Evolutionary conservation across 192 early-diverging fungal genomes (phyloP).

Genomic region (Coemansia sp.): DNA sequence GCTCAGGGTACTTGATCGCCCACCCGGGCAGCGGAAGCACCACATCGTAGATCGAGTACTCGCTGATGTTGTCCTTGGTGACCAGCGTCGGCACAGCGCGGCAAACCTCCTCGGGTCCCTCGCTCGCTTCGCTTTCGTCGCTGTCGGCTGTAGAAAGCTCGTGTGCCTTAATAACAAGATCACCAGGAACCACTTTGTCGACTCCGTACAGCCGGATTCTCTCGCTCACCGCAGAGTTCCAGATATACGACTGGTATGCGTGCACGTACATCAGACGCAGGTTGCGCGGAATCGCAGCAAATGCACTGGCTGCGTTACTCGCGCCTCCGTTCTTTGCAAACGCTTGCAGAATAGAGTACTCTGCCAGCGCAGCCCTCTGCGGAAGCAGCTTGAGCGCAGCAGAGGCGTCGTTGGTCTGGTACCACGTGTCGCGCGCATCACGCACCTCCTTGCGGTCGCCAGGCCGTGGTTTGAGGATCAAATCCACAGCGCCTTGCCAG

Average conservation of each 20-base stretch:
- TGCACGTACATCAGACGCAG: slow-evolving; percentile 92
- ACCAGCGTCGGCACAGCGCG: slow-evolving; percentile 55
- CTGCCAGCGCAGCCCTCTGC: slow-evolving; percentile 61
- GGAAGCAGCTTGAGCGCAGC: slow-evolving; percentile 70
- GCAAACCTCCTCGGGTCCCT: slow-evolving; percentile 21
- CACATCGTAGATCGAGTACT: slow-evolving; percentile 84
- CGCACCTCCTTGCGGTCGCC: slow-evolving; percentile 67
- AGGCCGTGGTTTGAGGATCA: slow-evolving; percentile 80
- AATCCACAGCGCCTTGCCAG: slow-evolving; percentile 71
- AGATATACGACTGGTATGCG: slow-evolving; percentile 92
- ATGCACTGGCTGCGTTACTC: slow-evolving; percentile 61
- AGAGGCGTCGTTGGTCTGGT: slow-evolving; percentile 58
- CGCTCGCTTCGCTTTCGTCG: slow-evolving; percentile 31
- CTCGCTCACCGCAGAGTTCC: slow-evolving; percentile 85
- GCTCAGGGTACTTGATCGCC: slow-evolving; percentile 73
- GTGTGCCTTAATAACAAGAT: slow-evolving; percentile 67
- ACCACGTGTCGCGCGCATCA: slow-evolving; percentile 72
- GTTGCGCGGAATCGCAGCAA: slow-evolving; percentile 77
- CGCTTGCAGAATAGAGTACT: slow-evolving; percentile 65
- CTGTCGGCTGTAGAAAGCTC: background rate
- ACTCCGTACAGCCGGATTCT: slow-evolving; percentile 69
- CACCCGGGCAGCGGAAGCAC: slow-evolving; percentile 91
- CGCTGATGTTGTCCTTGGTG: slow-evolving; percentile 63
- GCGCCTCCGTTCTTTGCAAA: slow-evolving; percentile 54
- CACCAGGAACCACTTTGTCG: slow-evolving; percentile 71